Percentiles rank a stretch among this genome's conserved stretches.
These are phyloP conservation scores for Fagopyrum tataricum DNA, from an alignment of 148 eudicot genomes.

Conservation along the genomic window DNA sequence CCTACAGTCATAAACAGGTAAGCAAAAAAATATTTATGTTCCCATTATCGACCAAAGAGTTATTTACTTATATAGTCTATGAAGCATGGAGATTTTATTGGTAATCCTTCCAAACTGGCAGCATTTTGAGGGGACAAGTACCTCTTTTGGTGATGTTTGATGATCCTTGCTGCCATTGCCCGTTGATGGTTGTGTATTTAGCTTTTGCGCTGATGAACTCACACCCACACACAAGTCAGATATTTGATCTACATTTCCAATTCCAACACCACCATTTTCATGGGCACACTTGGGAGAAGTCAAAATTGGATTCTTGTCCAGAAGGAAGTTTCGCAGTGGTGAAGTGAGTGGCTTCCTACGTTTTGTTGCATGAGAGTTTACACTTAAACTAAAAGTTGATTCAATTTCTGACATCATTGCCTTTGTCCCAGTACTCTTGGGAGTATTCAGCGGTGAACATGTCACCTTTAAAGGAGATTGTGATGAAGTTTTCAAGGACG, in stretches of 20 bases:
- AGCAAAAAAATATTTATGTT: background rate
- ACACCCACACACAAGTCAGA: conserved; percentile 8
- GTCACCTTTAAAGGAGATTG: conserved; percentile 23
- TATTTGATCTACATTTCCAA: conserved; percentile 18
- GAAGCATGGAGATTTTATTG: too few relatives aligned
- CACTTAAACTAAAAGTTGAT: conserved; percentile 46
- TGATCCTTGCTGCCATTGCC: conserved; percentile 11
- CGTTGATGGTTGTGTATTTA: conserved; percentile 18
- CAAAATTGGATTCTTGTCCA: conserved; percentile 27
- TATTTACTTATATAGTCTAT: background rate
- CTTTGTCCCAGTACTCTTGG: conserved; percentile 31
- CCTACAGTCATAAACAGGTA: conserved; percentile 28
- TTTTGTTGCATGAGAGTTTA: conserved; percentile 60
- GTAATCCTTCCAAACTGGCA: too few relatives aligned
- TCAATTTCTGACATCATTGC: conserved; percentile 31
- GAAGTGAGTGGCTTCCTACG: conserved; percentile 44
- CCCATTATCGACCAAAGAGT: background rate
- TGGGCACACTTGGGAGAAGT: conserved; percentile 22
- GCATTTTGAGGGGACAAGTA: too few relatives aligned
- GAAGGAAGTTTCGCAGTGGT: conserved; percentile 23
- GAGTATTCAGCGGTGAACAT: conserved; percentile 39
- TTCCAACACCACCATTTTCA: conserved; percentile 15
- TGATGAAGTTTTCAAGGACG: conserved; percentile 23
- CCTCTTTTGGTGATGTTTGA: background rate
- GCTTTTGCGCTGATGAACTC: conserved; percentile 17